Conservation (phyloP, 2,329 filamentous ascomycete genomes). For the Pseudophaeomoniella oleicola region DNA sequence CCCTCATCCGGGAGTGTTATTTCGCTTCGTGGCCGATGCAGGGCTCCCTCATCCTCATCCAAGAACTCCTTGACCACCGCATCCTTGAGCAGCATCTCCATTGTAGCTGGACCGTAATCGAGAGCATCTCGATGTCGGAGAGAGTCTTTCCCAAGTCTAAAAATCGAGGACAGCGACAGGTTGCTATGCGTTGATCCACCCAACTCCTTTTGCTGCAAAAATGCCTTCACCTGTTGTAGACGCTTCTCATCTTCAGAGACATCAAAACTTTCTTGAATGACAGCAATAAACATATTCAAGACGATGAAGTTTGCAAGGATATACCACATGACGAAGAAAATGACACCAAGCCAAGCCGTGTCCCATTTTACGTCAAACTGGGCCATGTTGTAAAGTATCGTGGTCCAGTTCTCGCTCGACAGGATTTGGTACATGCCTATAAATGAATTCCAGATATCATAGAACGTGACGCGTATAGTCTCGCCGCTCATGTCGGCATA, state of each 20-base stretch:
- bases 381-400: constrained; percentile 70
- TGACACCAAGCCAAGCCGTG: constrained; percentile 84
- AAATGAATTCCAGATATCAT: constrained; percentile 88
- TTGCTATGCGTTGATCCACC: constrained; percentile 54
- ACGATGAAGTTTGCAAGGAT: constrained; percentile 90
- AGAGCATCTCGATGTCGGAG: constrained; percentile 61
- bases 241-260: constrained; percentile 97
- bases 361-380: constrained; percentile 47
- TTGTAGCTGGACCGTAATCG: constrained; percentile 79
- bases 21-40: constrained; percentile 11
- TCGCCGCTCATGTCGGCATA: constrained; percentile 45
- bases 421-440: constrained; percentile 95
- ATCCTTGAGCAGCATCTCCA: constrained; percentile 94
- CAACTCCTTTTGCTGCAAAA: constrained; percentile 79
- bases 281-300: constrained; percentile 99
- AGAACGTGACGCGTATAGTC: constrained; percentile 59
- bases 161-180: constrained; percentile 59
- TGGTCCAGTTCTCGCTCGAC: constrained; percentile 93
- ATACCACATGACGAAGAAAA: constrained; percentile 91
- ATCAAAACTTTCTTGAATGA: constrained; percentile 98
- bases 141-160: constrained; percentile 48
- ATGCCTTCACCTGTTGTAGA: constrained; percentile 87
- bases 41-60: constrained; percentile 44
- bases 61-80: constrained; percentile 90
- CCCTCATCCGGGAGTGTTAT: constrained; percentile 16